Conservation (phyloP, 345 rosid species). For the Arabis alpina region DNA sequence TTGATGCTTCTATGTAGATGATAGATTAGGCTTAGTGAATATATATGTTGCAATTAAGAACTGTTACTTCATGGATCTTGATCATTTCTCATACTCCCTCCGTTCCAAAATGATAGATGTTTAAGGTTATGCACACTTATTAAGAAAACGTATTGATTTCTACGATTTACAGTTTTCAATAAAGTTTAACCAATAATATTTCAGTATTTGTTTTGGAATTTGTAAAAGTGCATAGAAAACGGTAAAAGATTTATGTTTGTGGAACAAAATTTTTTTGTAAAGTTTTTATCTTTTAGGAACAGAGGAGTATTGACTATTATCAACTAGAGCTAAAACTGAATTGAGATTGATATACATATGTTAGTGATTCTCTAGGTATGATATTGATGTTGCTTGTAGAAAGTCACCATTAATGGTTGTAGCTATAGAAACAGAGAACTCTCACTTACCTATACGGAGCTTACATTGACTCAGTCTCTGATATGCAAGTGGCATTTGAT, state of each 20-base stretch:
- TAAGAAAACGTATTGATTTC: too few species aligned
- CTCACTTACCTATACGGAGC: conserved; percentile 19
- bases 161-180: too few species aligned
- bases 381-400: conserved; percentile 15
- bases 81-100: too few species aligned
- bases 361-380: conserved; percentile 3
- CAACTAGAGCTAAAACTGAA: neutral
- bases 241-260: too few species aligned
- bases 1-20: conserved; percentile 1
- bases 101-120: too few species aligned
- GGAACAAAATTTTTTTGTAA: too few species aligned
- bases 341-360: neutral
- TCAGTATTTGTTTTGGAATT: too few species aligned
- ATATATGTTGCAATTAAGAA: neutral
- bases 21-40: conserved; percentile 10
- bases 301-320: neutral
- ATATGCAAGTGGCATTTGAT: conserved; percentile 9
- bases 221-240: too few species aligned
- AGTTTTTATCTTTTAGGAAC: too few species aligned
- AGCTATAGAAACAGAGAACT: conserved; percentile 6
- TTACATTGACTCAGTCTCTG: neutral
- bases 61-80: neutral
- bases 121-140: too few species aligned
- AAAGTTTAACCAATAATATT: too few species aligned
- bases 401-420: neutral